Evolutionary conservation across 495 filamentous ascomycete species (phyloP), one percentile per base, ranked within the genome.

Genomic region (Xanthoparmelia taractica): DNA sequence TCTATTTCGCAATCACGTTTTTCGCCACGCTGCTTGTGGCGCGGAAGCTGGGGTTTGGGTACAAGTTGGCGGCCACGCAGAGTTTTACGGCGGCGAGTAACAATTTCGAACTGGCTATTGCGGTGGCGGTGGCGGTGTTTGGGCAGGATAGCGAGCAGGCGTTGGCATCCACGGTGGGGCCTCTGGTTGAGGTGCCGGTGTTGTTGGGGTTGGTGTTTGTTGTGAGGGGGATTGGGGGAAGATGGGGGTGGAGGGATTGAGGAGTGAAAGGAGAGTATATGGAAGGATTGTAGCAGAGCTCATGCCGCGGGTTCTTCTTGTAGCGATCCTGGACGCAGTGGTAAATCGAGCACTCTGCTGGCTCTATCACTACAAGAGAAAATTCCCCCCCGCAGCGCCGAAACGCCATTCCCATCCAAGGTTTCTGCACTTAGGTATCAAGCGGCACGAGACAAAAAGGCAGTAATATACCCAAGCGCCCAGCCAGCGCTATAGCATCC

Each of bases 21-120:
- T 80, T 83, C 59, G 33, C 77, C 3, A 93, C 90, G 0, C 74
- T 96, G 13, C 69, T 77, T 17, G 75, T 82, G 11, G 75, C 82
- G 8, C 73, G 82, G 58, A 76, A 72, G 38, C 66, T 83, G n/a
- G 88, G 90, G 0, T 92, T 93, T 68, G 84, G 84, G 0, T 96
- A 96, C 69, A 76, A 75, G 54, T 69, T 92, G 4, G 81, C 82
- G 2, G 80, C 82, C 15, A 96, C 92, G 15, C 93, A 96, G 76
- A 90, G 89, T 68, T 94, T 96, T 67, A 96, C 92, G 1, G 92
- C 92, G 8, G 93, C 92, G 5, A 96, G 91, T 72, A 97, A 97
- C 66, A 96, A 96, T 69, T 96, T 97, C 68, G 92, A 96, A 77
- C 74, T 96, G 23, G 92, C 92, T 0, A 96, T 97, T 75, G 92